Conservation (phyloP, 306 rosid species). For the Astragalus membranaceus region DNA sequence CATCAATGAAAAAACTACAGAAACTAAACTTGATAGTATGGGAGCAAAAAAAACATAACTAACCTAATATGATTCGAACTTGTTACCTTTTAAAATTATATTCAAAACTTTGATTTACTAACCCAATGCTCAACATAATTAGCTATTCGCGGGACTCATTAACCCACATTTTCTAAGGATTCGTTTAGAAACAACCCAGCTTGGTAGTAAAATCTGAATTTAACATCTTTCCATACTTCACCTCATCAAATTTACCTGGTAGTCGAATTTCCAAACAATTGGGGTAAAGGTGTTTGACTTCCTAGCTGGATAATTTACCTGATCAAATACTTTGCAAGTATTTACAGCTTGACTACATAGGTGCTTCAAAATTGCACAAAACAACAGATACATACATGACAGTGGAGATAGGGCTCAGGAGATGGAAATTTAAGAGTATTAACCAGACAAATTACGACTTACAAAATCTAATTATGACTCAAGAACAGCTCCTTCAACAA, state of each 20-base stretch:
- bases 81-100: too few relatives aligned
- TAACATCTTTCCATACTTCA: not conserved
- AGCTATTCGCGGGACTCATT: too few relatives aligned
- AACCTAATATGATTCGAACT: too few relatives aligned
- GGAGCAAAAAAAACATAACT: too few relatives aligned
- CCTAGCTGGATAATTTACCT: not conserved
- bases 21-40: too few relatives aligned
- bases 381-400: not conserved
- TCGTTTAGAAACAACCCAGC: too few relatives aligned
- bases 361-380: slow-evolving; percentile 13
- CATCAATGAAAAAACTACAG: too few relatives aligned
- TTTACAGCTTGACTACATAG: slow-evolving; percentile 7
- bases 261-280: not conserved
- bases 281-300: not conserved
- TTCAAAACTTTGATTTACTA: too few relatives aligned
- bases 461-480: slow-evolving; percentile 41
- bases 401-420: not conserved
- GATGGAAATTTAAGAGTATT: slow-evolving; percentile 1
- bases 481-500: slow-evolving; percentile 86
- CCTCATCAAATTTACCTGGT: not conserved
- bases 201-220: too few relatives aligned
- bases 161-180: too few relatives aligned
- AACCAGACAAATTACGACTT: slow-evolving; percentile 12
- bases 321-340: not conserved
- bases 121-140: too few relatives aligned